Evolutionary conservation across 1,284 basidiomycete species (phyloP).

Genomic region (Leccinum griseonigrum): DNA sequence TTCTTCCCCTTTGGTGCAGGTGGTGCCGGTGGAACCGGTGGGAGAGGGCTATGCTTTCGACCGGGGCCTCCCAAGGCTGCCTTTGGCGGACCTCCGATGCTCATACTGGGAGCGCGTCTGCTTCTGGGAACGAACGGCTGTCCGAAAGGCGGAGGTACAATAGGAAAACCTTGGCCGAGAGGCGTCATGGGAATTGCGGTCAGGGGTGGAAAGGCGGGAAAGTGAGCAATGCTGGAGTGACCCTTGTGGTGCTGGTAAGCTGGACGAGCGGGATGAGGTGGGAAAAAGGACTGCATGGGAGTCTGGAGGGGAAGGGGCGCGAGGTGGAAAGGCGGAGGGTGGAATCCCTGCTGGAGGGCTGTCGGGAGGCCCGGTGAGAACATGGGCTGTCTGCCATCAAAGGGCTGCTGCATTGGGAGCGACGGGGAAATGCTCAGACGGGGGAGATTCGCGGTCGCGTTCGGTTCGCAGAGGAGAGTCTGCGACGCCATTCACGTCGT

Average conservation of each 20-base stretch:
- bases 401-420: slow-evolving; percentile 47
- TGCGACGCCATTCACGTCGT: neutral
- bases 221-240: slow-evolving; percentile 58
- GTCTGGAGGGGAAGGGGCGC: slow-evolving; percentile 53
- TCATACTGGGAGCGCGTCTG: slow-evolving; percentile 64
- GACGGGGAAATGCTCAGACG: slow-evolving; percentile 47
- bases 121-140: slow-evolving; percentile 55
- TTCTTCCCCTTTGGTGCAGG: slow-evolving; percentile 54
- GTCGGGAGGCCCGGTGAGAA: slow-evolving; percentile 68
- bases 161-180: slow-evolving; percentile 55
- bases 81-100: slow-evolving; percentile 75
- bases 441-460: slow-evolving; percentile 17
- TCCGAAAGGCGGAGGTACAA: slow-evolving; percentile 45
- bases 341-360: slow-evolving; percentile 55
- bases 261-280: slow-evolving; percentile 47
- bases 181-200: slow-evolving; percentile 60
- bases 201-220: slow-evolving; percentile 54
- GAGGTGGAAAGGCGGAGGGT: slow-evolving; percentile 52
- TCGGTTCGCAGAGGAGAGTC: neutral
- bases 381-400: slow-evolving; percentile 42
- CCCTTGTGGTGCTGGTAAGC: slow-evolving; percentile 46
- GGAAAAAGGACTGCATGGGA: slow-evolving; percentile 67
- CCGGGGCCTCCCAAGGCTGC: slow-evolving; percentile 75
- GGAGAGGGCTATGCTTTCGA: slow-evolving; percentile 68
- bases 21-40: slow-evolving; percentile 29